Conservation (phyloP, 352 stramenopile genomes). For the Peronospora farinosa region DNA sequence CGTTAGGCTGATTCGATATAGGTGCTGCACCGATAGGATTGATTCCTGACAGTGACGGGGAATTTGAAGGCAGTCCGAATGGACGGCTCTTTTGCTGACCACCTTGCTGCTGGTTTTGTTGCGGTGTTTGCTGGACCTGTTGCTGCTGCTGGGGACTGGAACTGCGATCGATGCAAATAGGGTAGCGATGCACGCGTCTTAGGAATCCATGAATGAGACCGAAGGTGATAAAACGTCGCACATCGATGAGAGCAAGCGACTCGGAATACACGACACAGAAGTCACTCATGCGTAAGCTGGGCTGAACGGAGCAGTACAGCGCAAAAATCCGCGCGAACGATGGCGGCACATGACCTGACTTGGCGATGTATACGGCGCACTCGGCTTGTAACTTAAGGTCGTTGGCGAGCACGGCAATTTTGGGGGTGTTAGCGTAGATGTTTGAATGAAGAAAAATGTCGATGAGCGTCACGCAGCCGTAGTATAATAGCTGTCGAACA, state of each 20-base stretch:
- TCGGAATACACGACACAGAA: conserved; percentile 75
- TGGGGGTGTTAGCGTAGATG: conserved; percentile 74
- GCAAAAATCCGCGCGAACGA: conserved; percentile 79
- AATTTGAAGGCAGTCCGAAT: conserved; percentile 29
- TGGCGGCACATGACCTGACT: conserved; percentile 47
- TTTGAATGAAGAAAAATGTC: conserved; percentile 90
- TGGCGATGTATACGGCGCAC: conserved; percentile 76
- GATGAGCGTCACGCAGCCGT: conserved; percentile 83
- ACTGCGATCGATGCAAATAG: conserved; percentile 54
- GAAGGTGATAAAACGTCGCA: conserved; percentile 83
- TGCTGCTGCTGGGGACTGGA: conserved; percentile 26
- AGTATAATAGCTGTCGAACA: conserved; percentile 83
- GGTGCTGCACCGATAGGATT: conserved; percentile 22
- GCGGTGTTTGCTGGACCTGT: conserved; percentile 21
- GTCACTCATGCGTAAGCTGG: conserved; percentile 74
- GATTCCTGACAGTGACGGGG: conserved; percentile 30
- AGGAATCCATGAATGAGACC: conserved; percentile 84
- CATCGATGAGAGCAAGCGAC: conserved; percentile 64
- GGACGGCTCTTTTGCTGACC: conserved; percentile 25
- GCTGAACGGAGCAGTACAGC: conserved; percentile 82
- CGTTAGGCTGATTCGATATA: conserved; percentile 19
- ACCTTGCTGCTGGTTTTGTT: conserved; percentile 29
- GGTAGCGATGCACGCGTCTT: conserved; percentile 79
- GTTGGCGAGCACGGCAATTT: conserved; percentile 52
- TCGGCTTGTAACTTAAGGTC: conserved; percentile 63